These are phyloP conservation scores for Galerina sulciceps DNA, from an alignment of 768 basidiomycete genomes.

Conservation along the genomic window DNA sequence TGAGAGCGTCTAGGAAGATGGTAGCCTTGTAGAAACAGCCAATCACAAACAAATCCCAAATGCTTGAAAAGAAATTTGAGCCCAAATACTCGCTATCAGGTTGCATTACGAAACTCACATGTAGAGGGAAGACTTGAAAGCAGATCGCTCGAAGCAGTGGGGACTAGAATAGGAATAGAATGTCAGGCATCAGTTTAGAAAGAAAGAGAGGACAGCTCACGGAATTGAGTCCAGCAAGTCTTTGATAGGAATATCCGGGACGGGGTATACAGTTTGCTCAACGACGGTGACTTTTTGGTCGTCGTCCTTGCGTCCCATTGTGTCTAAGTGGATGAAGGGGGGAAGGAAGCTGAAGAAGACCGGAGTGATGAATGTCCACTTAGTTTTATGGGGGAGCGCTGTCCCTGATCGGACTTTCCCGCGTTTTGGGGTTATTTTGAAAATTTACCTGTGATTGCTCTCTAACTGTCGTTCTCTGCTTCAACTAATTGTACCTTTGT, in stretches of 20 bases:
- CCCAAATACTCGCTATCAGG: not conserved
- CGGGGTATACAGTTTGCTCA: constrained; percentile 64
- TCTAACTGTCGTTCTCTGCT: too few species aligned
- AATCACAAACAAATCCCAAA: constrained; percentile 79
- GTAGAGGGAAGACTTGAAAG: constrained; percentile 76
- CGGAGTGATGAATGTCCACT: constrained; percentile 12
- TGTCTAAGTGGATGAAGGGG: constrained; percentile 7
- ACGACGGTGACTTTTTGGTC: constrained; percentile 37
- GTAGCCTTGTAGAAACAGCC: constrained; percentile 69
- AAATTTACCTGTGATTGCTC: too few species aligned
- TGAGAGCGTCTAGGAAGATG: constrained; percentile 62
- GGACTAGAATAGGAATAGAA: constrained; percentile 42
- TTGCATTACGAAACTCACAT: constrained; percentile 51
- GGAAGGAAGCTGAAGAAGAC: constrained; percentile 14
- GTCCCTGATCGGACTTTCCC: constrained; percentile 26
- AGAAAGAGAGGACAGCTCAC: constrained; percentile 43
- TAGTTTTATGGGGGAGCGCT: constrained; percentile 33
- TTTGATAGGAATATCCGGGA: constrained; percentile 89
- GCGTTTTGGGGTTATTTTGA: constrained; percentile 22
- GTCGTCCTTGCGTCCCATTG: constrained; percentile 38
- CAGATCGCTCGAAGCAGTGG: constrained; percentile 92
- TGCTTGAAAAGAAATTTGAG: constrained; percentile 37
- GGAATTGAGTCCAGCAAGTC: constrained; percentile 85
- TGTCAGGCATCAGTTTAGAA: constrained; percentile 6
- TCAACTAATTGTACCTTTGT: too few species aligned